Conservation (phyloP, 495 filamentous ascomycete species). For the Aspergillus asperescens region DNA sequence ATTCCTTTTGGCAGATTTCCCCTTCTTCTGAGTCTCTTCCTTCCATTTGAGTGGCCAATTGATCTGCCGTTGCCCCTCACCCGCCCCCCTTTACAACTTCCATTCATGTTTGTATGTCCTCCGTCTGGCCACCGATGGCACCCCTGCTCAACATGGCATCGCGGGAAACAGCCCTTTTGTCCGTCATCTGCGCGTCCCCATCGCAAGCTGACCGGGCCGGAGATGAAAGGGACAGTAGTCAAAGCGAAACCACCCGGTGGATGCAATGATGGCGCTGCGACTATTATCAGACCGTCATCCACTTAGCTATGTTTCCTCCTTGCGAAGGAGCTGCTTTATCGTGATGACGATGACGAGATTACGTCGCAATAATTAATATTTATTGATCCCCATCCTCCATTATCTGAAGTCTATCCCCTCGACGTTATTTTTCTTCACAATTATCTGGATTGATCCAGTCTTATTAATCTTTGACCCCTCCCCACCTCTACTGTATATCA, state of each 20-base stretch:
- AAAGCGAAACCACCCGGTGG: conserved; percentile 21
- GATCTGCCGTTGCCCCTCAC: conserved; percentile 19
- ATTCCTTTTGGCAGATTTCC: conserved; percentile 9
- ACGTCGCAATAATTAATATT: conserved; percentile 15
- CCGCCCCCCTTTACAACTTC: conserved; percentile 16
- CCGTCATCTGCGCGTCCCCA: conserved; percentile 20
- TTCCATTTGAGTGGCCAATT: conserved; percentile 17
- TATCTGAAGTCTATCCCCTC: background rate
- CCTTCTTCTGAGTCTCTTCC: conserved; percentile 2
- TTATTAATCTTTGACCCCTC: background rate
- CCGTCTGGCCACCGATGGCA: conserved; percentile 16
- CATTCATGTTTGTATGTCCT: conserved; percentile 18
- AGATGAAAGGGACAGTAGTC: conserved; percentile 28
- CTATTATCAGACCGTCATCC: conserved; percentile 22
- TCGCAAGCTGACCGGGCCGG: conserved; percentile 16
- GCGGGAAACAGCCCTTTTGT: conserved; percentile 14
- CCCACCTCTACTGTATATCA: background rate
- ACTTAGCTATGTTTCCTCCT: conserved; percentile 12
- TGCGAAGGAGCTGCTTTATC: conserved; percentile 15
- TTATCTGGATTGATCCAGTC: background rate
- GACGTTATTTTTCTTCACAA: conserved; percentile 9
- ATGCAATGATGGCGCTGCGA: conserved; percentile 20
- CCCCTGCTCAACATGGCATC: conserved; percentile 23
- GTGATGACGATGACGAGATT: conserved; percentile 3
- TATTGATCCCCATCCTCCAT: conserved; percentile 14